These are phyloP conservation scores for Claviceps fusiformis DNA, from an alignment of 2,329 filamentous ascomycete genomes.

Conservation along the genomic window DNA sequence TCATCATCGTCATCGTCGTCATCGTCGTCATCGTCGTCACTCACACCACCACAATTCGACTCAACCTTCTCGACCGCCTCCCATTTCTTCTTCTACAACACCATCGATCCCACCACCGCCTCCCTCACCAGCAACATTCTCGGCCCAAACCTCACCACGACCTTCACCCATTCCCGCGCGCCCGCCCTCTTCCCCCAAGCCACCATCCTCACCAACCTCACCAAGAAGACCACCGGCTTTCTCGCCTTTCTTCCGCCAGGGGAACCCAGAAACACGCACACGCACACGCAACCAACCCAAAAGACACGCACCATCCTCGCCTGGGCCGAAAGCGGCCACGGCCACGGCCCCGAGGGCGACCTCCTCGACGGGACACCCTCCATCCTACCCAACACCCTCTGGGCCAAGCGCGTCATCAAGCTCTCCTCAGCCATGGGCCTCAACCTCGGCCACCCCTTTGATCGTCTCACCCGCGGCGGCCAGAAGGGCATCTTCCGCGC, in stretches of 20 bases:
- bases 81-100: conserved; percentile 20
- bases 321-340: conserved; percentile 22
- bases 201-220: conserved; percentile 7
- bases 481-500: conserved; percentile 16
- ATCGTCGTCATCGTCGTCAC: background rate
- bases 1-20: background rate
- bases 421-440: conserved; percentile 18
- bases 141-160: conserved; percentile 18
- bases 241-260: conserved; percentile 6
- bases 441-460: conserved; percentile 17
- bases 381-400: conserved; percentile 18
- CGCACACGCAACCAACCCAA: too few relatives aligned
- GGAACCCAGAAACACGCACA: too few relatives aligned
- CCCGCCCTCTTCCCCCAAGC: background rate
- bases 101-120: conserved; percentile 12
- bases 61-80: conserved; percentile 7
- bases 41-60: conserved; percentile 9
- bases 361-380: conserved; percentile 12
- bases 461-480: conserved; percentile 6
- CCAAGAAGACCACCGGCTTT: conserved; percentile 21
- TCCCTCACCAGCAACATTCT: conserved; percentile 18
- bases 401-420: conserved; percentile 17
- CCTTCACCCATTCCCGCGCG: conserved; percentile 16
- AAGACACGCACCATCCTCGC: conserved; percentile 15
- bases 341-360: conserved; percentile 15